Conservation (phyloP, 73 alveolate species). For the Diophrys appendiculata region DNA sequence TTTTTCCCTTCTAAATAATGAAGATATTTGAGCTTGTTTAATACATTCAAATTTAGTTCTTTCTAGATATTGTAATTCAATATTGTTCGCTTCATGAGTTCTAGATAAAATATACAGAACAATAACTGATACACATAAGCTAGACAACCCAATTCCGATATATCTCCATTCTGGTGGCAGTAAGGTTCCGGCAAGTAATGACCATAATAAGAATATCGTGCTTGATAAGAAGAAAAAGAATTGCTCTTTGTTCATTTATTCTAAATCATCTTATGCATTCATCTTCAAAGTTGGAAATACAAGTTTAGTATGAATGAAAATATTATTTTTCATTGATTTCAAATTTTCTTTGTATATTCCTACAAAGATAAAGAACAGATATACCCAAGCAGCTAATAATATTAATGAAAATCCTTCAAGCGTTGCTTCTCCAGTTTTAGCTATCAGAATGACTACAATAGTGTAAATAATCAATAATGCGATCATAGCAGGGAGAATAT, state of each 20-base stretch:
- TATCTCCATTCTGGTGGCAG: conserved; percentile 10
- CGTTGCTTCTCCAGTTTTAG: neutral
- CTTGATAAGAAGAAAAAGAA: conserved; percentile 6
- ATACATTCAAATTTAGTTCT: neutral
- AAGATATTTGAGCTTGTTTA: neutral
- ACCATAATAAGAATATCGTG: conserved; percentile 30
- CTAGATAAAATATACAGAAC: neutral
- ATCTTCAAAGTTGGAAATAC: conserved; percentile 40
- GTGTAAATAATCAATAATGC: neutral
- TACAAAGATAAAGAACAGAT: no score
- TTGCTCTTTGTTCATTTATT: neutral
- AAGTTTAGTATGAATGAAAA: conserved; percentile 20
- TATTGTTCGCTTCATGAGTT: neutral
- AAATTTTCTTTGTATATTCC: no score
- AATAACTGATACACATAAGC: neutral
- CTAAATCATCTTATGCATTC: neutral
- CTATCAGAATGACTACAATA: neutral
- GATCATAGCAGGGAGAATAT: neutral
- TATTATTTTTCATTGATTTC: neutral
- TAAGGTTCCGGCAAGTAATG: conserved; percentile 42
- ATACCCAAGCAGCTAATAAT: no score
- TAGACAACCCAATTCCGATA: conserved; percentile 27
- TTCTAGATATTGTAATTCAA: neutral
- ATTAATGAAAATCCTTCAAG: neutral
- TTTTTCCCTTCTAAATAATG: neutral